Evolutionary conservation across 2,329 filamentous ascomycete species (phyloP), one percentile per base, ranked within the genome.

Genomic region (Penicillium verrucosum): DNA sequence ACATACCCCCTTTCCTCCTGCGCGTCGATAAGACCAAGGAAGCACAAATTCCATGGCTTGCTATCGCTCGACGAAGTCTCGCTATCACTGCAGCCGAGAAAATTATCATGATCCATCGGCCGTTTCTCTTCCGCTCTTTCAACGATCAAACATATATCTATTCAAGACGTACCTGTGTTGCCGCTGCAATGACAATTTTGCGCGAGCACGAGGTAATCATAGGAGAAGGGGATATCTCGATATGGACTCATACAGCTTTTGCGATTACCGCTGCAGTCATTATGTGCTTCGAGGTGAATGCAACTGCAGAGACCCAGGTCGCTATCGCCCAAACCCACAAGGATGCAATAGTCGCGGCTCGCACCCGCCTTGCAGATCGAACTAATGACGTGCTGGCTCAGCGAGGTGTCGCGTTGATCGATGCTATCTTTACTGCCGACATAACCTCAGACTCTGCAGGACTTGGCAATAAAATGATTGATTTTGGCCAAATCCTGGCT

Each of bases 41-140:
- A 23, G 55, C 56, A 16, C 69, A 70, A 59, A 71, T 71, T 1
- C 56, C 66, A 0, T 75, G 73, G 73, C 64, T 75, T 10, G 60
- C 61, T 2, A 72, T 68, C 12, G 73, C 73, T 6, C 69, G 71
- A 11, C 68, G 68, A 6, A 68, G 74, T 29, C 64, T 77, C 18
- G 70, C 75, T 11, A 75, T 77, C 27, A 73, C 69, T 0, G 70
- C 73, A 1, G 68, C 70, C 2, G 72, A 76, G 55, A 76, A 77
- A 56, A 74, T 76, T 51, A 76, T 76, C 61, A 75, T 77, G 73
- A 75, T 77, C 21, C 75, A 77, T 56, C 69, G 74, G 3, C 68
- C 70, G 0, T 75, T 75, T 37, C 52, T 76, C 7, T 73, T 72
- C 27, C 67, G 66, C 27, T 73, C 67, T 40, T 71, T 69, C n/a